These are phyloP conservation scores for Botrytis elliptica DNA, from an alignment of 2,329 filamentous ascomycete species.

Conservation along the genomic window DNA sequence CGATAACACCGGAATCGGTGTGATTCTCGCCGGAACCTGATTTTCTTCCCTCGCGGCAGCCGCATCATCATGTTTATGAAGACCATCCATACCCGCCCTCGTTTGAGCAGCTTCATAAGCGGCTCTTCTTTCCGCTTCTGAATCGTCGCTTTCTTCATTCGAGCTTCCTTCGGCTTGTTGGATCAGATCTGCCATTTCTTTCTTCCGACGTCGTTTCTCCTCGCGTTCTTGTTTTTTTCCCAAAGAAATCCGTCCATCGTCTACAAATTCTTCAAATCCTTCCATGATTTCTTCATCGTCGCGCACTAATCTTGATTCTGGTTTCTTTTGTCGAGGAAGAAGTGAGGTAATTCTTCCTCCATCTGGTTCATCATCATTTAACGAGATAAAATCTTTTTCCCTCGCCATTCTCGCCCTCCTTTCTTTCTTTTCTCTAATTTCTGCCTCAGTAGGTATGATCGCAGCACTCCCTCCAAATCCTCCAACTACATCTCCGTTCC, in stretches of 20 bases:
- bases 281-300: conserved; percentile 94
- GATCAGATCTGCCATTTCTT: conserved; percentile 82
- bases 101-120: conserved; percentile 89
- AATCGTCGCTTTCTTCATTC: conserved; percentile 65
- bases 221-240: conserved; percentile 77
- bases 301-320: conserved; percentile 70
- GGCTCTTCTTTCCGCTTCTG: conserved; percentile 67
- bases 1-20: conserved; percentile 71
- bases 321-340: conserved; percentile 57
- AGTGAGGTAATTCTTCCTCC: conserved; percentile 40
- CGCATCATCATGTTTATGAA: conserved; percentile 49
- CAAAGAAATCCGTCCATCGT: conserved; percentile 76
- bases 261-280: conserved; percentile 88
- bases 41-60: conserved; percentile 37
- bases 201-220: conserved; percentile 61
- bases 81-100: conserved; percentile 77
- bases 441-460: conserved; percentile 74
- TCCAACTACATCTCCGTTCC: conserved; percentile 22
- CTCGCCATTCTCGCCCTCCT: conserved; percentile 77
- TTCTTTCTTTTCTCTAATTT: conserved; percentile 89
- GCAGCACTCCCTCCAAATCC: conserved; percentile 44
- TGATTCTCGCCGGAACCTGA: conserved; percentile 58
- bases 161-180: conserved; percentile 65
- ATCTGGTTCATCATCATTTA: conserved; percentile 57
- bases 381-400: conserved; percentile 66